These are phyloP conservation scores for Colletotrichum aenigma DNA, from an alignment of 2,329 filamentous ascomycete species.

Conservation along the genomic window DNA sequence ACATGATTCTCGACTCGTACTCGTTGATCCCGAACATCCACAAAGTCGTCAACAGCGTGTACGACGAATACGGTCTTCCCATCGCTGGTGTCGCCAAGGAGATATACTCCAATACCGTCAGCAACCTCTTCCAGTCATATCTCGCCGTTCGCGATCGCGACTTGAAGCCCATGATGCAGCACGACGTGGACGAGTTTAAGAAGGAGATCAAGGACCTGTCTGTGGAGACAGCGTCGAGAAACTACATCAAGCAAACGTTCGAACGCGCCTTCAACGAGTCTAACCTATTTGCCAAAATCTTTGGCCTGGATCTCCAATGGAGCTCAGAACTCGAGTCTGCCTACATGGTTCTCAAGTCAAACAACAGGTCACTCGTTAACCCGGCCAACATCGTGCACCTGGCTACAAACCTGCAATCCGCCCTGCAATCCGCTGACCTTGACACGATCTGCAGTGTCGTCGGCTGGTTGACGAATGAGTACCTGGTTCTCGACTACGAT, in stretches of 20 bases:
- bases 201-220: conserved; percentile 54
- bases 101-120: conserved; percentile 58
- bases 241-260: conserved; percentile 64
- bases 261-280: conserved; percentile 62
- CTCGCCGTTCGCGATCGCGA: conserved; percentile 57
- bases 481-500: conserved; percentile 59
- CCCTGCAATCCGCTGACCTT: conserved; percentile 51
- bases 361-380: conserved; percentile 56
- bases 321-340: conserved; percentile 53
- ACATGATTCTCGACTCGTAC: conserved; percentile 62
- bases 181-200: conserved; percentile 59
- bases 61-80: conserved; percentile 55
- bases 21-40: conserved; percentile 61
- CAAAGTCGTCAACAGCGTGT: conserved; percentile 54
- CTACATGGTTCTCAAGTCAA: conserved; percentile 52
- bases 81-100: conserved; percentile 48
- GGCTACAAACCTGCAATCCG: conserved; percentile 52
- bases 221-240: conserved; percentile 59
- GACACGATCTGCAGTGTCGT: conserved; percentile 58
- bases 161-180: conserved; percentile 55
- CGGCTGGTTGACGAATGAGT: conserved; percentile 63
- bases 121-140: conserved; percentile 60
- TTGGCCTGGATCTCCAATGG: conserved; percentile 59
- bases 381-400: conserved; percentile 59
- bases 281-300: conserved; percentile 58